phyloP scores from a whole-genome alignment of 768 basidiomycete species.

The Boletus subcaerulescens region DNA sequence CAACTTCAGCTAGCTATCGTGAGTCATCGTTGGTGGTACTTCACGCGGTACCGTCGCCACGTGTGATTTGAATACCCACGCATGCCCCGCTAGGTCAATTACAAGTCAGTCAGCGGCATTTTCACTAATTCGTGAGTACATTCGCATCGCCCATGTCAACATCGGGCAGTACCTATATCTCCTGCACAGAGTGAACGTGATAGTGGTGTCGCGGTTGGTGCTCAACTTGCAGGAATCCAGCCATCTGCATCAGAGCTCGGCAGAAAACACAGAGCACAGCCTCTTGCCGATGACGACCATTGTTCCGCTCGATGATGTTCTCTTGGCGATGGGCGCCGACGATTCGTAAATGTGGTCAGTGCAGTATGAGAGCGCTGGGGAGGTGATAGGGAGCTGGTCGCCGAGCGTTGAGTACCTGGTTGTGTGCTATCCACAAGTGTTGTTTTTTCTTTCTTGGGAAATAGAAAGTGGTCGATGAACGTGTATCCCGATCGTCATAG shows the following conservation, averaged over 20 bases:
- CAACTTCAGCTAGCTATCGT: constrained; percentile 4
- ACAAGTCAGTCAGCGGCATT: background rate
- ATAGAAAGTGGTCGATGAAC: background rate
- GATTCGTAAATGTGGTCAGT: background rate
- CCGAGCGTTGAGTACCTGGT: too few species aligned
- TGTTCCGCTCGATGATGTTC: background rate
- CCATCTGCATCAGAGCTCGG: too few species aligned
- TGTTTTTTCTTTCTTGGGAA: too few species aligned
- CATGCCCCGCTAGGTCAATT: background rate
- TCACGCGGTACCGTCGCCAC: background rate
- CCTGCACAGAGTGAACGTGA: constrained; percentile 2
- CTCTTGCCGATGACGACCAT: background rate
- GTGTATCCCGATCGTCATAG: background rate
- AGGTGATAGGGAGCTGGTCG: too few species aligned
- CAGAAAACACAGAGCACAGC: background rate
- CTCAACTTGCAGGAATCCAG: constrained; percentile 13
- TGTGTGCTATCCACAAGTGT: too few species aligned
- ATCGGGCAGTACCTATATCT: background rate
- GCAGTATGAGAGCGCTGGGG: too few species aligned
- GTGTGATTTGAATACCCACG: background rate
- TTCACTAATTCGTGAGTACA: background rate
- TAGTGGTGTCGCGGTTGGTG: constrained; percentile 17
- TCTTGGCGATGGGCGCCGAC: background rate
- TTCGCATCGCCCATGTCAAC: background rate
- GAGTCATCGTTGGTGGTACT: background rate